These are phyloP conservation scores for Emydomyces testavorans DNA, from an alignment of 2,329 filamentous ascomycete species.

Conservation along the genomic window DNA sequence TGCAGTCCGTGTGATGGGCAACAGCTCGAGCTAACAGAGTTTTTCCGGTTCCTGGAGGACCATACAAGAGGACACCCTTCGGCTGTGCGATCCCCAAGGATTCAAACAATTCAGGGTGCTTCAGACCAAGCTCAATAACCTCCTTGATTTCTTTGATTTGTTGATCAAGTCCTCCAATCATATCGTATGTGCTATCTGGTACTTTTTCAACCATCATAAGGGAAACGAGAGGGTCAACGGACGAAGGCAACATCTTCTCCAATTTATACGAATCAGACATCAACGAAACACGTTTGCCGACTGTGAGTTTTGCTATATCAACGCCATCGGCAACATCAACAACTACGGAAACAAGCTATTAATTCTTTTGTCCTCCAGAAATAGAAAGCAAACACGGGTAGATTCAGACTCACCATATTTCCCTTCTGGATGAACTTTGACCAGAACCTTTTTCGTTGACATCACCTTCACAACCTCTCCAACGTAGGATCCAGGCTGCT, in stretches of 20 bases:
- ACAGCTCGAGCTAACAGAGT: constrained; percentile 89
- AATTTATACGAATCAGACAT: constrained; percentile 97
- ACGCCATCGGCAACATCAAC: constrained; percentile 92
- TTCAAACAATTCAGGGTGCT: constrained; percentile 97
- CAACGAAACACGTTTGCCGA: constrained; percentile 93
- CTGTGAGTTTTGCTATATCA: constrained; percentile 87
- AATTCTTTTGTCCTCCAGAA: not conserved
- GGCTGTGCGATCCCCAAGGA: constrained; percentile 97
- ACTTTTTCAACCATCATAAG: constrained; percentile 99
- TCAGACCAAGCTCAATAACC: constrained; percentile 95
- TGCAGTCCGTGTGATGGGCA: constrained; percentile 96
- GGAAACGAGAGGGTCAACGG: constrained; percentile 93
- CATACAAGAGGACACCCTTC: constrained; percentile 93
- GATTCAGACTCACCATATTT: constrained; percentile 74
- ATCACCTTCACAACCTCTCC: constrained; percentile 99
- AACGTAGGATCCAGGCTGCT: constrained; percentile 96
- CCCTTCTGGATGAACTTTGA: constrained; percentile 97
- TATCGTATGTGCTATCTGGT: constrained; percentile 98
- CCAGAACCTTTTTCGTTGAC: constrained; percentile 97
- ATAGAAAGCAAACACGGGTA: not conserved
- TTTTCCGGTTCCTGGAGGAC: constrained; percentile 93
- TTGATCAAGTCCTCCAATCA: constrained; percentile 97
- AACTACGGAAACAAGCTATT: constrained; percentile 44
- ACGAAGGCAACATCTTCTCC: constrained; percentile 95
- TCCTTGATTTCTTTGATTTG: constrained; percentile 99